Evolutionary conservation across 495 filamentous ascomycete genomes (phyloP).

Genomic region (Hypoxylon rickii): DNA sequence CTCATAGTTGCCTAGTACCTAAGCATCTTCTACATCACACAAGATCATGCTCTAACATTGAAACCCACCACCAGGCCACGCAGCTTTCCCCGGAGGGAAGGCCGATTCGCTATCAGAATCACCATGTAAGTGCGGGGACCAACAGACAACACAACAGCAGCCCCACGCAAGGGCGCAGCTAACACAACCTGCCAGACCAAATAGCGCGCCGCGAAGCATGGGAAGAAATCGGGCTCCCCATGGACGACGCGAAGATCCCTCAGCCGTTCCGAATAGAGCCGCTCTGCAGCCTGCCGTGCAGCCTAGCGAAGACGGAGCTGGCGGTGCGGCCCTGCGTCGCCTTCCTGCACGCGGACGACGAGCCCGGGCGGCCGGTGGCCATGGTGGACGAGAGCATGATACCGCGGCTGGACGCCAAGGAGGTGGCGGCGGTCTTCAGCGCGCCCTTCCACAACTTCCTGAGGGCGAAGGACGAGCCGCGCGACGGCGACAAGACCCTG

Average conservation of each 20-base stretch:
- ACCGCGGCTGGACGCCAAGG: slow-evolving; percentile 76
- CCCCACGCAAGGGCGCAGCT: no score
- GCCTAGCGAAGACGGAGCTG: slow-evolving; percentile 78
- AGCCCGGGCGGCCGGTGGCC: slow-evolving; percentile 38
- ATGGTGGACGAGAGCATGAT: slow-evolving; percentile 73
- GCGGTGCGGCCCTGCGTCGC: slow-evolving; percentile 87
- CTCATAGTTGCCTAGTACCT: no score
- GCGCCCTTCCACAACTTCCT: slow-evolving; percentile 80
- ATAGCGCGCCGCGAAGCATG: slow-evolving; percentile 86
- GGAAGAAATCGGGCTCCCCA: slow-evolving; percentile 88
- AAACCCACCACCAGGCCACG: no score
- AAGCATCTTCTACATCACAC: no score
- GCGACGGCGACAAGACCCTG: slow-evolving; percentile 39
- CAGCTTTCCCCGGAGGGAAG: slow-evolving; percentile 83
- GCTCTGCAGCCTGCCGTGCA: slow-evolving; percentile 79
- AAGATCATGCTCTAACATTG: no score
- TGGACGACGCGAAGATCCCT: slow-evolving; percentile 64
- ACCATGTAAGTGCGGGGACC: slow-evolving; percentile 43
- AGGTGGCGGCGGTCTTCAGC: slow-evolving; percentile 90
- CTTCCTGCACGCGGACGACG: slow-evolving; percentile 67
- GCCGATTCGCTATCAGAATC: slow-evolving; percentile 54
- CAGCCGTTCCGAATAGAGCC: slow-evolving; percentile 78
- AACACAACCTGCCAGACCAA: slow-evolving; percentile 66
- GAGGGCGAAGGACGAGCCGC: slow-evolving; percentile 49
- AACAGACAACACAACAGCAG: no score